Evolutionary conservation across 768 basidiomycete species (phyloP), one percentile per base, ranked within the genome.

Genomic region (Phlegmacium glaucopus): DNA sequence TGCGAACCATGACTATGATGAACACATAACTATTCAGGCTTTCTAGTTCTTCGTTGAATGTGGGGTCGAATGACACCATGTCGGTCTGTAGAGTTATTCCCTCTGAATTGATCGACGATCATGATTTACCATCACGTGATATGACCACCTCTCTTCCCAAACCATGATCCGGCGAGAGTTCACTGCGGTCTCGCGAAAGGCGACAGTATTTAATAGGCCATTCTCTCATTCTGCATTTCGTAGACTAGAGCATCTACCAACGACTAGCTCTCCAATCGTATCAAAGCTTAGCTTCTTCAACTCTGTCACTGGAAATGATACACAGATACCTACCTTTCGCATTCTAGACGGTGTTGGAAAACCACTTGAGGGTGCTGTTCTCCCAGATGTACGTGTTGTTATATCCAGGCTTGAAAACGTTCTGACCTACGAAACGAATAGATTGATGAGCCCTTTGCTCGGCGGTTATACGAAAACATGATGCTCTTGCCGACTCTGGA

Each of bases 301-400:
- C 64, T 79, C 88, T 0, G 80, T 92, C 25, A 78, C 78, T 29
- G 72, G 71, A 8, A 77, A 75, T 35, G 72, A 75, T 11, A 72
- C 74, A 16, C 78, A 77, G 56, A 92, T 95, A 55, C 90, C 94
- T 4, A 90, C 92, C 4, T 95, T 85, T 67, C 77, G 94, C 42
- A 77, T 96, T 1, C 67, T 97, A 26, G 94, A 94, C 65, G 85
- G 90, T 25, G 70, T 79, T 43, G 94, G 94, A 3, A 67, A 79
- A 53, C 78, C 80, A 5, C 67, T 94, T 13, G 78, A 88, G 5
- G 88, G 83, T 0, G 90, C 87, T 4, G 73, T 82, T 50, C 60
- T 87, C 12, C 90, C 91, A 52, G 82, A 92, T 62, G 93, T 89
- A 45, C 16, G 74, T 65, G 6, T 39, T 34, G 10, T 27, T n/a